A percentile compares a stretch with the other conserved stretches of the same genome.
Evolutionary conservation across 2,329 filamentous ascomycete species (phyloP).

Genomic region (Cladosporium phlei): DNA sequence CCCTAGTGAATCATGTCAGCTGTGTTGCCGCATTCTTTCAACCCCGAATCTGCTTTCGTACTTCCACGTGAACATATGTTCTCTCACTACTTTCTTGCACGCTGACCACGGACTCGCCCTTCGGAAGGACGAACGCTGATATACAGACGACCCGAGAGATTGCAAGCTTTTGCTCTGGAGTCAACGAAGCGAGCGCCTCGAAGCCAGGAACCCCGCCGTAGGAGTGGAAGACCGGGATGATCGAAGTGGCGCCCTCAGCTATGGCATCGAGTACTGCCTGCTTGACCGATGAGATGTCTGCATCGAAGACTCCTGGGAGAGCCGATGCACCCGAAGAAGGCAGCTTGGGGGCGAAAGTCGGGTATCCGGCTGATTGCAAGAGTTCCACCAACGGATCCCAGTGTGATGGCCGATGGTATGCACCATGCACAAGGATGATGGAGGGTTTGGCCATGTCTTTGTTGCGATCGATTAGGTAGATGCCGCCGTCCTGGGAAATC

Average conservation of each 20-base stretch:
- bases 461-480: neutral
- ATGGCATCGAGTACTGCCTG: conserved; percentile 16
- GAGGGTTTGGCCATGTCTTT: conserved; percentile 20
- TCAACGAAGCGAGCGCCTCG: conserved; percentile 19
- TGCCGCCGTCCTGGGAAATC: neutral
- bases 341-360: conserved; percentile 15
- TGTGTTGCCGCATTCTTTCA: too few relatives aligned
- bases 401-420: conserved; percentile 18
- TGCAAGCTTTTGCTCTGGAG: conserved; percentile 13
- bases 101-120: conserved; percentile 3
- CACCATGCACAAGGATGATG: conserved; percentile 21
- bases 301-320: conserved; percentile 6
- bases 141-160: conserved; percentile 17
- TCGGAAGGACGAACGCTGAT: conserved; percentile 17
- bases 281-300: conserved; percentile 17
- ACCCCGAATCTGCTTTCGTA: too few relatives aligned
- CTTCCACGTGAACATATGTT: neutral
- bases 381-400: conserved; percentile 13
- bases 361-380: conserved; percentile 17
- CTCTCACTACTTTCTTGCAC: neutral
- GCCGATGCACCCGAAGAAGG: conserved; percentile 15
- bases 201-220: conserved; percentile 20
- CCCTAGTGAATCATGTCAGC: too few relatives aligned
- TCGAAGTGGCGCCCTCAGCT: conserved; percentile 11
- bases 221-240: conserved; percentile 20